Percentiles rank a stretch among this genome's conserved stretches.
Conservation (phyloP, 805 yeast species). For the Teunomyces funiuensis region DNA sequence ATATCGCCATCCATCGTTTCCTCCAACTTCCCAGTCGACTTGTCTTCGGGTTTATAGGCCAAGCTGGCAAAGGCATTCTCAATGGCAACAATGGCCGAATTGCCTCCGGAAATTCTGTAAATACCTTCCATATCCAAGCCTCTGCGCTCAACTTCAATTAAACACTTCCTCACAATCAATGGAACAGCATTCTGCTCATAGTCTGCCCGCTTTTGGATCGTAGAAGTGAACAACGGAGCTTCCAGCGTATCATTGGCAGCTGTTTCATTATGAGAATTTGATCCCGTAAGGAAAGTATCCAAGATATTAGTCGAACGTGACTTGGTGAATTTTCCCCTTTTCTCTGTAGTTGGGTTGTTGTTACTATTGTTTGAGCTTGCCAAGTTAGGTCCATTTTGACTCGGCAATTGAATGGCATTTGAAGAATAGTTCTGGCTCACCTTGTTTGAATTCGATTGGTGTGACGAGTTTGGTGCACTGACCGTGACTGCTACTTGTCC, state of each 20-base stretch:
- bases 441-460: constrained; percentile 6
- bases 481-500: not conserved
- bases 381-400: not conserved
- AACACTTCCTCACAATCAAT: constrained; percentile 65
- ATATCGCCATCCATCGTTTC: constrained; percentile 63
- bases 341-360: constrained; percentile 8
- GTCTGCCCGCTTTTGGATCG: constrained; percentile 62
- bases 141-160: constrained; percentile 71
- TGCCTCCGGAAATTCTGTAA: constrained; percentile 85
- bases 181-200: constrained; percentile 69
- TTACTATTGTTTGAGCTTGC: constrained; percentile 1
- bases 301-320: constrained; percentile 50
- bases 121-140: constrained; percentile 84
- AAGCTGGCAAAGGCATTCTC: constrained; percentile 40
- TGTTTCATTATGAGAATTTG: constrained; percentile 9
- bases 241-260: constrained; percentile 11
- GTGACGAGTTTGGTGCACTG: not conserved
- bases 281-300: constrained; percentile 29
- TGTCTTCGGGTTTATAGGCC: constrained; percentile 31
- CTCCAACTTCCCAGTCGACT: constrained; percentile 27
- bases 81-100: constrained; percentile 58
- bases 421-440: constrained; percentile 14
- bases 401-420: constrained; percentile 14
- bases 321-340: constrained; percentile 29
- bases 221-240: constrained; percentile 44